Percentiles rank a stretch among this genome's conserved stretches.
phyloP scores from a whole-genome alignment of 352 stramenopile genomes.

The Phytophthora capsici region DNA sequence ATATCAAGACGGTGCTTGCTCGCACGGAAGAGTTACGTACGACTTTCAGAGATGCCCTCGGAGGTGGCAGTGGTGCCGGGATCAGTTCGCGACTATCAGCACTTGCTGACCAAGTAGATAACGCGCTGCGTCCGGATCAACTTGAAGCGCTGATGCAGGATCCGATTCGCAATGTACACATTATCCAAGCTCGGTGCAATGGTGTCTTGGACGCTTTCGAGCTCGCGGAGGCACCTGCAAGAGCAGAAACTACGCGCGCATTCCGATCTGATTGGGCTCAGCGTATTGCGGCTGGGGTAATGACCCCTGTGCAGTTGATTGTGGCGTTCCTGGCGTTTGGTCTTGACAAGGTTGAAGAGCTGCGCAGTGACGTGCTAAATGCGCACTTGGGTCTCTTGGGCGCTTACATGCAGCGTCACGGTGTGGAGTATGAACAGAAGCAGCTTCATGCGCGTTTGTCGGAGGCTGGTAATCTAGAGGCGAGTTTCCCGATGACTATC shows the following conservation, averaged over 20 bases:
- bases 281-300: constrained; percentile 25
- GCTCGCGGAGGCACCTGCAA: constrained; percentile 55
- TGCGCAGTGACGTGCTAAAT: constrained; percentile 70
- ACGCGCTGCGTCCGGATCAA: constrained; percentile 36
- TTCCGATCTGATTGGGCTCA: constrained; percentile 45
- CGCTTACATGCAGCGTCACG: constrained; percentile 64
- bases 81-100: constrained; percentile 25
- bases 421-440: constrained; percentile 71
- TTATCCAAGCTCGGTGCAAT: constrained; percentile 51
- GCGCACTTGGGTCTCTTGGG: constrained; percentile 58
- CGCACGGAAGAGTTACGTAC: constrained; percentile 60
- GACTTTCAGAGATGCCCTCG: constrained; percentile 46
- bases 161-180: constrained; percentile 28
- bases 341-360: constrained; percentile 68
- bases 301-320: constrained; percentile 42
- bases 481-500: constrained; percentile 44
- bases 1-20: constrained; percentile 51
- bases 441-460: constrained; percentile 47
- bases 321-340: constrained; percentile 74
- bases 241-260: constrained; percentile 47
- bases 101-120: constrained; percentile 49
- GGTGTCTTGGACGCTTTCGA: constrained; percentile 56
- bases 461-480: constrained; percentile 23
- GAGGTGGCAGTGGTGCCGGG: constrained; percentile 28
- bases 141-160: constrained; percentile 50